Percentiles rank a stretch among this genome's conserved stretches.
Evolutionary conservation across 768 basidiomycete species (phyloP).

Genomic region (Boletus tomentosulus): DNA sequence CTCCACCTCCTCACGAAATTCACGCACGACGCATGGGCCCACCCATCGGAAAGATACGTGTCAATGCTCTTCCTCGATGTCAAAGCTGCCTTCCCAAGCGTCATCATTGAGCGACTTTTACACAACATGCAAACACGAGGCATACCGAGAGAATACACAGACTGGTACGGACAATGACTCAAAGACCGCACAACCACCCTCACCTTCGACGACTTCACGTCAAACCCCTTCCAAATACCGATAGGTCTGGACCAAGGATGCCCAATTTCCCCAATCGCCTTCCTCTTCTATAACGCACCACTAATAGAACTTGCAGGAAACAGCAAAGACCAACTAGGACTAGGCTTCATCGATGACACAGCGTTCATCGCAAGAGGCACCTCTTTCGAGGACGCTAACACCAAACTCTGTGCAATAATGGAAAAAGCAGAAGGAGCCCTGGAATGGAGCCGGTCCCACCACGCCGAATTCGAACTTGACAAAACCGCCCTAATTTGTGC

Average conservation of each 20-base stretch:
- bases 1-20: neutral
- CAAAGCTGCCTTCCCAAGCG: neutral
- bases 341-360: conserved; percentile 6
- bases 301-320: too few relatives aligned
- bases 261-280: conserved; percentile 19
- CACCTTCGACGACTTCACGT: conserved; percentile 22
- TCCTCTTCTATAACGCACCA: conserved; percentile 29
- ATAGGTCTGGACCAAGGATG: conserved; percentile 15
- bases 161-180: neutral
- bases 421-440: neutral
- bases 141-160: neutral
- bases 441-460: neutral
- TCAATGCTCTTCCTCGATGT: neutral
- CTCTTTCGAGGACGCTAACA: neutral
- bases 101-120: neutral
- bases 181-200: neutral
- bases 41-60: neutral
- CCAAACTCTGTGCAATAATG: neutral
- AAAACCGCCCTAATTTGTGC: neutral
- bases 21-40: conserved; percentile 1
- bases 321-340: neutral
- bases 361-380: neutral
- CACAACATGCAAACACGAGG: neutral
- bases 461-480: neutral
- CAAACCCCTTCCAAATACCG: conserved; percentile 13